A percentile compares a stretch with the other conserved stretches of the same genome.
These are phyloP conservation scores for Singerocomus inundabilis DNA, from an alignment of 1,284 basidiomycete genomes.

Conservation along the genomic window DNA sequence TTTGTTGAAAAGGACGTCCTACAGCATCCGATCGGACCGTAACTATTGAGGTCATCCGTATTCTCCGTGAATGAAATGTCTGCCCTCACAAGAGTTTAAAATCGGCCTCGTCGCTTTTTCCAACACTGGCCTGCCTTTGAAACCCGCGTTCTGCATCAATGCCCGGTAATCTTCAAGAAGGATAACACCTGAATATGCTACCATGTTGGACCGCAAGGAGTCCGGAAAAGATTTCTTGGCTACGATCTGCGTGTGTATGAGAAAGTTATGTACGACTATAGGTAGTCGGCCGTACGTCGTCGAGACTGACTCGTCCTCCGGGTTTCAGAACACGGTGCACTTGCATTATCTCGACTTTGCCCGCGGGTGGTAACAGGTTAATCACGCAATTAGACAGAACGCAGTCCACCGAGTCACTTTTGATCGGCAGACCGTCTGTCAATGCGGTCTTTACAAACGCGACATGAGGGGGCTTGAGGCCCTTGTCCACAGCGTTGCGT, in stretches of 20 bases:
- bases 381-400: conserved; percentile 57
- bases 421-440: conserved; percentile 45
- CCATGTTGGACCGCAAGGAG: conserved; percentile 39
- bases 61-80: conserved; percentile 42
- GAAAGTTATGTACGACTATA: neutral
- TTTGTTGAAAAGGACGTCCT: conserved; percentile 1
- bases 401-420: conserved; percentile 47
- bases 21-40: conserved; percentile 19
- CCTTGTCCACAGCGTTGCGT: conserved; percentile 41
- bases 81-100: conserved; percentile 18
- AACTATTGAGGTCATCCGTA: conserved; percentile 41
- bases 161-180: conserved; percentile 36
- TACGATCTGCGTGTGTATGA: conserved; percentile 37
- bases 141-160: conserved; percentile 41
- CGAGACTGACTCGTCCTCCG: conserved; percentile 46
- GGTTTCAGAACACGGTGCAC: conserved; percentile 47
- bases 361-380: conserved; percentile 44
- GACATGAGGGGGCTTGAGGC: conserved; percentile 38
- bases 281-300: conserved; percentile 17
- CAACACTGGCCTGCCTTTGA: conserved; percentile 34
- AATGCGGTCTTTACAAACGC: conserved; percentile 45
- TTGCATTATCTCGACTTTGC: conserved; percentile 41
- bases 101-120: neutral
- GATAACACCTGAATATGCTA: conserved; percentile 43
- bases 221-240: conserved; percentile 43